A percentile compares a stretch with the other conserved stretches of the same genome.
These are phyloP conservation scores for Casuarina cunninghamiana DNA, from an alignment of 306 rosid species.

Conservation along the genomic window DNA sequence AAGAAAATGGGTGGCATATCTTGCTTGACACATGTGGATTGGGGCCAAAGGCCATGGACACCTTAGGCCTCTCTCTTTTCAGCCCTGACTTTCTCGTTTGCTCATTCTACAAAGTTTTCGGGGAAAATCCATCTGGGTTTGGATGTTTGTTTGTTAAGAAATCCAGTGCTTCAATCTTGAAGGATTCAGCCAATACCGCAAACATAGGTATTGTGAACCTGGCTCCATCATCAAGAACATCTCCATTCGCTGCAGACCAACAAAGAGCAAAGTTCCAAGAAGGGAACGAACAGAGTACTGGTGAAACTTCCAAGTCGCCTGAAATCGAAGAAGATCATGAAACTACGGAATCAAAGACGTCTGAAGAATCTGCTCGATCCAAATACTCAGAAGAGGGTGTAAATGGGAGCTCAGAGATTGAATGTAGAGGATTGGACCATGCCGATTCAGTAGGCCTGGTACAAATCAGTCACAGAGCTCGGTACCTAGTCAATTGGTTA, in stretches of 20 bases:
- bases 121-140: slow-evolving; percentile 81
- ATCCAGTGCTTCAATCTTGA: slow-evolving; percentile 46
- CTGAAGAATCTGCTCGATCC: slow-evolving; percentile 26
- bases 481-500: slow-evolving; percentile 70
- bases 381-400: slow-evolving; percentile 11
- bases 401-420: slow-evolving; percentile 30
- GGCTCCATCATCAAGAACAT: slow-evolving; percentile 34
- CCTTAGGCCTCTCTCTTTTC: slow-evolving; percentile 72
- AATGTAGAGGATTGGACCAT: slow-evolving; percentile 72
- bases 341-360: slow-evolving; percentile 27
- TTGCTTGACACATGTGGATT: slow-evolving; percentile 73
- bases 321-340: slow-evolving; percentile 28
- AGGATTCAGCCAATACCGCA: slow-evolving; percentile 37
- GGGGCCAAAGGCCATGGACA: slow-evolving; percentile 81
- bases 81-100: slow-evolving; percentile 79
- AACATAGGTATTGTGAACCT: slow-evolving; percentile 68
- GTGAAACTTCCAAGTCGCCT: neutral
- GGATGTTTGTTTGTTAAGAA: slow-evolving; percentile 84
- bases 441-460: slow-evolving; percentile 73
- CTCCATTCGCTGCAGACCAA: slow-evolving; percentile 17
- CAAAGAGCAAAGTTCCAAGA: slow-evolving; percentile 14
- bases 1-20: slow-evolving; percentile 77
- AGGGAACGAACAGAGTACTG: neutral
- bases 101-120: slow-evolving; percentile 72
- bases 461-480: slow-evolving; percentile 49